These are phyloP conservation scores for Chalara sp. DNA, from an alignment of 2,329 filamentous ascomycete genomes.

Conservation along the genomic window DNA sequence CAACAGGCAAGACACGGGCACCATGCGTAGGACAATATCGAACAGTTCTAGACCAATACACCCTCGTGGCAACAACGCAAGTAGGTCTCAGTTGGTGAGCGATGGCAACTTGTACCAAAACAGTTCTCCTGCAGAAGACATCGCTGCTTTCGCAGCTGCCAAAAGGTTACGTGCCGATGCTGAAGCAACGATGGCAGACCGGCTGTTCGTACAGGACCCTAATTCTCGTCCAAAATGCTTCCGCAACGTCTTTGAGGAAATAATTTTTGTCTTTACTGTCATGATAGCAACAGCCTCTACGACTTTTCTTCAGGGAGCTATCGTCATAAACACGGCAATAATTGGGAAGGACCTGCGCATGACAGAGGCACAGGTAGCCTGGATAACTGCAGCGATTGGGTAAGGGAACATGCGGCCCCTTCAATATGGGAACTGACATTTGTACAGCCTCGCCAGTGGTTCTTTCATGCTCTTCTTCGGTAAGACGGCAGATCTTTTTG, in stretches of 20 bases:
- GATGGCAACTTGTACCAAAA: too few relatives aligned
- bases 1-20: too few relatives aligned
- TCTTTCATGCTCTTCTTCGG: conserved; percentile 62
- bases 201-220: conserved; percentile 13
- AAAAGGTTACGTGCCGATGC: conserved; percentile 3
- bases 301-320: conserved; percentile 50
- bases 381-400: conserved; percentile 58
- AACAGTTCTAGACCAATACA: too few relatives aligned
- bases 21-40: too few relatives aligned
- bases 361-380: conserved; percentile 59
- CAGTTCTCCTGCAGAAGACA: too few relatives aligned
- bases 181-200: conserved; percentile 20
- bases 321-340: conserved; percentile 55
- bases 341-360: conserved; percentile 55
- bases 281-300: conserved; percentile 61
- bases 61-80: too few relatives aligned
- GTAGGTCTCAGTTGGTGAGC: too few relatives aligned
- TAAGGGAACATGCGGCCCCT: conserved; percentile 19
- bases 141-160: too few relatives aligned
- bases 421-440: background rate
- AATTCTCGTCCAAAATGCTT: conserved; percentile 18
- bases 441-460: conserved; percentile 49
- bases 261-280: conserved; percentile 30
- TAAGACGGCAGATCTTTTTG: conserved; percentile 58
- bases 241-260: conserved; percentile 17